Percentiles rank a stretch among this genome's conserved stretches.
Evolutionary conservation across 371 early-diverging fungal species (phyloP).

Genomic region (Saksenaea oblongispora): DNA sequence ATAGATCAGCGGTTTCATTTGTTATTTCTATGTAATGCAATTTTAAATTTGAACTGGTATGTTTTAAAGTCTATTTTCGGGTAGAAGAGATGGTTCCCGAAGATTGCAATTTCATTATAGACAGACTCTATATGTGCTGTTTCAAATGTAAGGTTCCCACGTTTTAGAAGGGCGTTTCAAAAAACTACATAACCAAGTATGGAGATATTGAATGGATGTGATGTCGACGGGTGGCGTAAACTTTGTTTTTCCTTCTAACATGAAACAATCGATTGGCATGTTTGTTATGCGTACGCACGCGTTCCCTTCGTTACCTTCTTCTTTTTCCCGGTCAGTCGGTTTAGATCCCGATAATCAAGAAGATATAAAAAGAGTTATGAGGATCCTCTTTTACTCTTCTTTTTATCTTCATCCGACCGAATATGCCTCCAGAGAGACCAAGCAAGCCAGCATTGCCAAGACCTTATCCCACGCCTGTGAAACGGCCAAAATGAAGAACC

Average conservation of each 20-base stretch:
- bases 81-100: too few species aligned
- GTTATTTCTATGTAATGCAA: neutral
- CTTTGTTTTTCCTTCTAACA: constrained; percentile 1
- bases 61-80: neutral
- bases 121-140: neutral
- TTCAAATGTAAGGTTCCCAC: constrained; percentile 1
- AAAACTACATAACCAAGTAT: neutral
- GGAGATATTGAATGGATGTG: constrained; percentile 1
- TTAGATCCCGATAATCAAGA: neutral
- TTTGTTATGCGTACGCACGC: constrained; percentile 1
- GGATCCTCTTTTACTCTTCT: neutral
- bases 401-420: neutral
- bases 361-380: neutral
- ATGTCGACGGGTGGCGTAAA: constrained; percentile 6
- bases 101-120: too few species aligned
- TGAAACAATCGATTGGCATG: constrained; percentile 4
- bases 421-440: constrained; percentile 38
- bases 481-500: constrained; percentile 19
- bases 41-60: neutral
- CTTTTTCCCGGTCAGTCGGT: neutral
- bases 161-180: neutral
- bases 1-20: neutral
- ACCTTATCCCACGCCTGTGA: constrained; percentile 29
- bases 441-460: constrained; percentile 28
- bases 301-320: neutral